These are phyloP conservation scores for Alternaria ethzedia DNA, from an alignment of 2,329 filamentous ascomycete species.

Conservation along the genomic window DNA sequence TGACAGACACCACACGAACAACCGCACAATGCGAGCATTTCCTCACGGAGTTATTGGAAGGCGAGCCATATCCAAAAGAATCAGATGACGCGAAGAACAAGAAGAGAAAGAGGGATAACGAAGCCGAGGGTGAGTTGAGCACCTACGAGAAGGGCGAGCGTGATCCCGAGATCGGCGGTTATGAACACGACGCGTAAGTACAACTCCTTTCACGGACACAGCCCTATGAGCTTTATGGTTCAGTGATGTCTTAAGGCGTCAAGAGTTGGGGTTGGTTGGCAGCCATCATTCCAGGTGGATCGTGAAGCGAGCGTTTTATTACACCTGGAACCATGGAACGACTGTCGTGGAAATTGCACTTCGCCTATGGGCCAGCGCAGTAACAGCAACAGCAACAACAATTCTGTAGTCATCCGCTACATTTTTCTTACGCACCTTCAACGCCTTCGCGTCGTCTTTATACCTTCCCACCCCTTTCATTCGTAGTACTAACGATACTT, in stretches of 20 bases:
- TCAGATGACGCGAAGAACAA: slow-evolving; percentile 31
- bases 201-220: neutral
- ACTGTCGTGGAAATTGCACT: neutral
- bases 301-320: slow-evolving; percentile 7
- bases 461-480: neutral
- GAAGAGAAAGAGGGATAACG: slow-evolving; percentile 40
- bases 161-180: slow-evolving; percentile 13
- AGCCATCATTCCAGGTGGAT: neutral
- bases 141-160: slow-evolving; percentile 32
- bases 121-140: slow-evolving; percentile 27
- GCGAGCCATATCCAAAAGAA: slow-evolving; percentile 45
- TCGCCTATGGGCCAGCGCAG: neutral
- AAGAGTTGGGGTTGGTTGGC: neutral
- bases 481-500: slow-evolving; percentile 14
- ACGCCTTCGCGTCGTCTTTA: neutral
- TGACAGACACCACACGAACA: slow-evolving; percentile 29
- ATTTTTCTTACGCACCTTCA: neutral
- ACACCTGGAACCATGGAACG: slow-evolving; percentile 5
- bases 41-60: slow-evolving; percentile 39
- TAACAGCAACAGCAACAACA: neutral
- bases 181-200: slow-evolving; percentile 40
- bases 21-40: slow-evolving; percentile 33
- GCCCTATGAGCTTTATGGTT: neutral
- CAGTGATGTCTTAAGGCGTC: neutral
- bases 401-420: neutral